Base-by-base conservation (phyloP, 306 rosid genomes). In the Potentilla sterilis region DNA sequence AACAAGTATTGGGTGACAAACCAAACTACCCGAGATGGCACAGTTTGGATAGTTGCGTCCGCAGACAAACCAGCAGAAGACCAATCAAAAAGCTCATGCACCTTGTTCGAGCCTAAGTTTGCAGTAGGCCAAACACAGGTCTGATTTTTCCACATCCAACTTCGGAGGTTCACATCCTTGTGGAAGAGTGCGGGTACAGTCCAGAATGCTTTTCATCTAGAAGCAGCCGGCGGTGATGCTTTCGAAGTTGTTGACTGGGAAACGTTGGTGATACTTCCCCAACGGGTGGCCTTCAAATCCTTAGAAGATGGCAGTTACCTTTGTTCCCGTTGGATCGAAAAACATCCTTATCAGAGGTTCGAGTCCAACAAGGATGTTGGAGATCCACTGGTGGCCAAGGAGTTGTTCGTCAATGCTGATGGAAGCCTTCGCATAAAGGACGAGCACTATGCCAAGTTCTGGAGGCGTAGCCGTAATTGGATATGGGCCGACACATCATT, bases 211-310 rank as follows among this genome's bases (percentile, higher is more conserved):
- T 18, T 54, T 6, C 0, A 54, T 21, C 59, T 54, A n/a, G 24
- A 7, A 54, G 11, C 13, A 54, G 0, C 10, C 9, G 12, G 24
- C 22, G 28, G n/a, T 12, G 74, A 77, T 14, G 67, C 70, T 32
- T 78, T 7, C 70, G 13, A 66, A 0, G 22, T 78, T 49, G 15
- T 61, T 6, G 73, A 78, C 40, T 78, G 76, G 76, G 81, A 69
- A 21, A 34, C 52, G 12, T 70, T 78, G 32, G 69, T 69, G 12
- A 34, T 78, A 24, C 64, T 77, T 37, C 81, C 81, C 19, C 46
- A 46, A 61, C 37, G 22, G 35, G 69, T 77, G 37, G 76, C 59
- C 6, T 77, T 77, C 81, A 77, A 77, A 58, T 34, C 64, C 63
- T 21, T n/a, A 8, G 55, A 54, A 18, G n/a, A 69, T 14, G 75